A percentile compares a stretch with the other conserved stretches of the same genome.
These are phyloP conservation scores for Penicillium concentricum DNA, from an alignment of 2,329 filamentous ascomycete species.

Conservation along the genomic window DNA sequence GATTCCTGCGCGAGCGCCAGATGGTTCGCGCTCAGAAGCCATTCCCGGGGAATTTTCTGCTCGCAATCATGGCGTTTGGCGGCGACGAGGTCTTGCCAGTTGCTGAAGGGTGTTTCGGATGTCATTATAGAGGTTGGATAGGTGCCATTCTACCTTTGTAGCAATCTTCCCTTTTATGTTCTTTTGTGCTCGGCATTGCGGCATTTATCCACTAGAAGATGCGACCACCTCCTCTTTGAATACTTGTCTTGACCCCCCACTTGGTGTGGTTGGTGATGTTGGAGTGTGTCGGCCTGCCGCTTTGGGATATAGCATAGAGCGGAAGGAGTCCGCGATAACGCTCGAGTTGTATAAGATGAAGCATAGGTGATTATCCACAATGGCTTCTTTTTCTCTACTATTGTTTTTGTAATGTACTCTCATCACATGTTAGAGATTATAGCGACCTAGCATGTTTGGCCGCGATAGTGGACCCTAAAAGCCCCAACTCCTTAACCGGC, in stretches of 20 bases:
- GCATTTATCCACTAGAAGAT: background rate
- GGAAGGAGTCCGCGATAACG: background rate
- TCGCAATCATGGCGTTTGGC: slow-evolving; percentile 31
- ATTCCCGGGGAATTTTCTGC: slow-evolving; percentile 35
- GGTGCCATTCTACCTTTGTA: background rate
- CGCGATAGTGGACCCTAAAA: background rate
- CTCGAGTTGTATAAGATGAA: background rate
- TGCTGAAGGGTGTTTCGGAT: background rate
- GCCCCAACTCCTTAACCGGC: background rate
- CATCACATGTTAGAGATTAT: background rate
- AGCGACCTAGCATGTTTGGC: background rate
- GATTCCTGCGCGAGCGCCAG: background rate
- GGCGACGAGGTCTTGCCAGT: slow-evolving; percentile 24
- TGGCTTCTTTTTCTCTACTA: background rate
- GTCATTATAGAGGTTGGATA: background rate
- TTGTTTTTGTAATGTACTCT: background rate
- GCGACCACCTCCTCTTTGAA: background rate
- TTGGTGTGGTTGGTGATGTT: background rate
- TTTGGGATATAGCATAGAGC: slow-evolving; percentile 11
- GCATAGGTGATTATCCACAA: background rate
- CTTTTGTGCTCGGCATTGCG: background rate
- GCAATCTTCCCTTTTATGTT: background rate
- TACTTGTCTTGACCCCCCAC: background rate
- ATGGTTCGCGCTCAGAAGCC: slow-evolving; percentile 25
- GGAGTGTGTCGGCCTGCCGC: slow-evolving; percentile 16